Percentiles rank a stretch among this genome's conserved stretches.
Conservation (phyloP, 495 filamentous ascomycete genomes). For the Recurvomyces mirabilis region DNA sequence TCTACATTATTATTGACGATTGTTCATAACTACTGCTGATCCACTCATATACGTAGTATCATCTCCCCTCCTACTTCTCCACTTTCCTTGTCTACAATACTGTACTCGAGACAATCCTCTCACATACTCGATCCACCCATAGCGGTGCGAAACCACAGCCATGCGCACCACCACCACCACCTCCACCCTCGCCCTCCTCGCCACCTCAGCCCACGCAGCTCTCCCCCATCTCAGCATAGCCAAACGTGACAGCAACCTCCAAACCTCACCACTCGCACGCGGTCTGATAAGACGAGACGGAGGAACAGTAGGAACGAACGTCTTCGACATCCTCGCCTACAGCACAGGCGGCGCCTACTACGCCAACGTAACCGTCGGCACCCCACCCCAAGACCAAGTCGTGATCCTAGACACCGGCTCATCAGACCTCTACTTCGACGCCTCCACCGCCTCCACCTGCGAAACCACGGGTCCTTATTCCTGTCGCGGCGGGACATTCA, state of each 20-base stretch:
- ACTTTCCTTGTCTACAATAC: background rate
- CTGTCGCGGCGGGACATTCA: slow-evolving; percentile 17
- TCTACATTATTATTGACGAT: too few relatives aligned
- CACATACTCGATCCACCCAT: background rate
- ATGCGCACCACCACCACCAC: slow-evolving; percentile 1
- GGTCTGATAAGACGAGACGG: background rate
- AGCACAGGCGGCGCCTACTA: slow-evolving; percentile 15
- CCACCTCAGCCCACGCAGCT: background rate
- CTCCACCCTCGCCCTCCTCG: slow-evolving; percentile 1
- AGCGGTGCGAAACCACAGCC: too few relatives aligned
- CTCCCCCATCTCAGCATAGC: slow-evolving; percentile 9
- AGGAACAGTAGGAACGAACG: slow-evolving; percentile 8
- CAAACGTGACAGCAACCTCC: slow-evolving; percentile 5
- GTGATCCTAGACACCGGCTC: slow-evolving; percentile 22
- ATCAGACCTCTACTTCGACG: slow-evolving; percentile 20
- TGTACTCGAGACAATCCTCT: background rate
- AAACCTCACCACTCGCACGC: background rate
- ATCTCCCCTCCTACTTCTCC: too few relatives aligned
- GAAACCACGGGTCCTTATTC: slow-evolving; percentile 3
- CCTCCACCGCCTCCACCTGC: slow-evolving; percentile 10
- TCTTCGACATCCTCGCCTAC: slow-evolving; percentile 14
- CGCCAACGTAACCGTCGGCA: slow-evolving; percentile 19
- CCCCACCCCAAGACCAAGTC: slow-evolving; percentile 18
- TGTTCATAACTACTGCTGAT: too few relatives aligned
- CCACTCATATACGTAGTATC: too few relatives aligned